Base-by-base conservation (phyloP, 768 basidiomycete species). In the Tulasnella sp. region DNA sequence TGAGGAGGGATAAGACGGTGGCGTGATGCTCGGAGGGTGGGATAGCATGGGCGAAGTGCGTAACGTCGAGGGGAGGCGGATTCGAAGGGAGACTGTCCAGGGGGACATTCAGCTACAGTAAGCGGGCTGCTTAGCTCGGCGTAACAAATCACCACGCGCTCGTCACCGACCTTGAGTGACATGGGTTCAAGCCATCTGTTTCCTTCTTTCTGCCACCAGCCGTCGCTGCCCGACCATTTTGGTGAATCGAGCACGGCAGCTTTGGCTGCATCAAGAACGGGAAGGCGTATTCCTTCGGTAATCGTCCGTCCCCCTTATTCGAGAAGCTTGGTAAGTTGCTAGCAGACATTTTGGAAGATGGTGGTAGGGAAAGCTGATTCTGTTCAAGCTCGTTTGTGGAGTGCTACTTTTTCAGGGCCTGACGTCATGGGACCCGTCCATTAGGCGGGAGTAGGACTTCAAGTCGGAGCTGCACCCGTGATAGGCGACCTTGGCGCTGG, bases 201-300 rank as follows among this genome's bases (percentile, higher is more conserved):
- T 16, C 78, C 78, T 35, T 79, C 73, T 9, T 42, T 46, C 20
- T 74, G 55, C 78, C 78, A 79, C 78, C 78, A 79, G 11, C 73
- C 67, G 18, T 51, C 35, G 10, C n/a, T 26, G 42, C 37, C 37
- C 32, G 51, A 55, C 74, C 74, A 75, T 16, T 77, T 39, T 11
- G 79, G 79, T 46, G 74, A 40, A 26, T 51, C 42, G 76, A 78
- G 44, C 2, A 78, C 40, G 20, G 77, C 79, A 9, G 77, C 77
- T 57, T 80, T 80, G 46, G 77, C 77, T 23, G 77, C 77, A 80
- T 74, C 10, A 78, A 57, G 46, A 80, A 55, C 37, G 74, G 79
- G 67, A 74, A 71, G 15, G 70, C 70, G n/a, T 71, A 71, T 10
- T 71, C 70, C 57, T 61, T 61, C 13, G 57, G 57, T 29, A 61